Evolutionary conservation across 768 basidiomycete species (phyloP).

Genomic region (Ephemerocybe angulata): DNA sequence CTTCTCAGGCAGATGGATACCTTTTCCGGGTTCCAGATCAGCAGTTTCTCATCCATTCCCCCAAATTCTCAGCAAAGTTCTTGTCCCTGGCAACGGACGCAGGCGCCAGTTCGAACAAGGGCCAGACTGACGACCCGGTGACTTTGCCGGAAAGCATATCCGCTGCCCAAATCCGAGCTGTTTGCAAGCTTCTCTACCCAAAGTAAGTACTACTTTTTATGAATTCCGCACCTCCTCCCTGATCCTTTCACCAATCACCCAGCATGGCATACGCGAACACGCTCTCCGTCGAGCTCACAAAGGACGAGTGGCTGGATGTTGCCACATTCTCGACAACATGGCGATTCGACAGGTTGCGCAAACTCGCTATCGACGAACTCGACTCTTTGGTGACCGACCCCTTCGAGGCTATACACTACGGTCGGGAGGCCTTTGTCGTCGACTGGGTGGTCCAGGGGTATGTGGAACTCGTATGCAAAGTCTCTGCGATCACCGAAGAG

Average conservation of each 20-base stretch:
- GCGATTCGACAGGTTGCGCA: conserved; percentile 2
- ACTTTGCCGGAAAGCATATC: no score
- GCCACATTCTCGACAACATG: not conserved
- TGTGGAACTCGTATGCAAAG: not conserved
- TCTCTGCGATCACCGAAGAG: conserved; percentile 4
- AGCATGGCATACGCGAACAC: no score
- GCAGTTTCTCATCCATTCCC: not conserved
- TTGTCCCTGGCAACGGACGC: no score
- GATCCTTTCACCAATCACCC: no score
- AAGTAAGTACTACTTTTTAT: no score
- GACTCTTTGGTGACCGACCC: not conserved
- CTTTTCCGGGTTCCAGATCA: not conserved
- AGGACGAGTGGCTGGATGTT: conserved; percentile 3
- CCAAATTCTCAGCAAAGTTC: not conserved
- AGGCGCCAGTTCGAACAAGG: no score
- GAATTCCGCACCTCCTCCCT: no score
- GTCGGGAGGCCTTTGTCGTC: conserved; percentile 48
- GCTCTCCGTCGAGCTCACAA: not conserved
- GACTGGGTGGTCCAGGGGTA: conserved; percentile 7
- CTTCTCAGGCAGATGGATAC: not conserved
- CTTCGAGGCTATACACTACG: conserved; percentile 39
- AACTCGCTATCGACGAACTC: conserved; percentile 4
- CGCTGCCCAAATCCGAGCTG: no score
- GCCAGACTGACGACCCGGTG: no score
- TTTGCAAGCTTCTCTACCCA: no score